A percentile compares a stretch with the other conserved stretches of the same genome.
phyloP scores from a whole-genome alignment of 352 stramenopile genomes.

The Phytopythium aichiense region DNA sequence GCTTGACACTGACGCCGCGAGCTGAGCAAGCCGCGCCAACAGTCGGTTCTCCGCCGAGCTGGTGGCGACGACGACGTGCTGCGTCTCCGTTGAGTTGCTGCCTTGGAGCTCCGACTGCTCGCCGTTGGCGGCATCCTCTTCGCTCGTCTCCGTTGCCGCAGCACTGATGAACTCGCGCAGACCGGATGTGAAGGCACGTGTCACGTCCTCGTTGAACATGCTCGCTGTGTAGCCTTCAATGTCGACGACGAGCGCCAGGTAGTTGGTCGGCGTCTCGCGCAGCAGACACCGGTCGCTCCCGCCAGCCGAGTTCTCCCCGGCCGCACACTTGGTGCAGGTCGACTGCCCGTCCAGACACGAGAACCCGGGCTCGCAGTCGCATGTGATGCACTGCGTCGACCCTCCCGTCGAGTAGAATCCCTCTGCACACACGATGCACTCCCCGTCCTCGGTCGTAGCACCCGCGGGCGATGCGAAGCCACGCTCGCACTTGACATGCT shows the following conservation, averaged over 20 bases:
- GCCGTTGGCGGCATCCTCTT: background rate
- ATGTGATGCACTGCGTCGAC: slow-evolving; percentile 40
- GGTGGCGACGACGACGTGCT: background rate
- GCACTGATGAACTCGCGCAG: slow-evolving; percentile 30
- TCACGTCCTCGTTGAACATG: slow-evolving; percentile 36
- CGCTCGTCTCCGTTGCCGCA: slow-evolving; percentile 4
- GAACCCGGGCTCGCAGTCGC: slow-evolving; percentile 23
- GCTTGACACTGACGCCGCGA: slow-evolving; percentile 3
- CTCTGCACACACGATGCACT: slow-evolving; percentile 37
- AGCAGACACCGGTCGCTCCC: slow-evolving; percentile 30
- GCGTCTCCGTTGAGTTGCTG: background rate
- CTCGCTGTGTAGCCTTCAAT: slow-evolving; percentile 43
- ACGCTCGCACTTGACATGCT: slow-evolving; percentile 26
- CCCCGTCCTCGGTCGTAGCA: slow-evolving; percentile 13
- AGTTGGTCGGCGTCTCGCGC: slow-evolving; percentile 18
- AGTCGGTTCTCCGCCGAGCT: slow-evolving; percentile 1
- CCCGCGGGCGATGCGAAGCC: slow-evolving; percentile 30
- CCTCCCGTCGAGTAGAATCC: slow-evolving; percentile 47
- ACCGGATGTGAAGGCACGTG: slow-evolving; percentile 24
- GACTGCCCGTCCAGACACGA: slow-evolving; percentile 27
- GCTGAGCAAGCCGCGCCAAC: background rate
- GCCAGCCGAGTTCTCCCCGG: slow-evolving; percentile 16
- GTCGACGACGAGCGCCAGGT: slow-evolving; percentile 32
- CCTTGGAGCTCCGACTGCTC: background rate
- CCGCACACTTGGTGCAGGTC: slow-evolving; percentile 24